Percentiles rank a stretch among this genome's conserved stretches.
These are phyloP conservation scores for Dysphania ambrosioides DNA, from an alignment of 148 eudicot genomes.

Conservation along the genomic window DNA sequence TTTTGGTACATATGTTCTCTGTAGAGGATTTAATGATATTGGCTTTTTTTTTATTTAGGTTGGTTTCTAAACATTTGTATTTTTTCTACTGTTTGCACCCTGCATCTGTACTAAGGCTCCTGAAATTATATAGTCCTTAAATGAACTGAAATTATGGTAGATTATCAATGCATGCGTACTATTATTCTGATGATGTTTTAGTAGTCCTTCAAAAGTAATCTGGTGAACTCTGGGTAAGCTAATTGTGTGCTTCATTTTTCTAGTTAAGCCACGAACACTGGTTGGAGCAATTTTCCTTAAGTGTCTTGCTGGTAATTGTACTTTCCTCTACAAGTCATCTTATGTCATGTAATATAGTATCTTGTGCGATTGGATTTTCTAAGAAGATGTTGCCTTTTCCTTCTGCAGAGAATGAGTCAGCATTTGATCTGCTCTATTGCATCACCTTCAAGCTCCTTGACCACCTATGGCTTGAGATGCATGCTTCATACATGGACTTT, in stretches of 20 bases:
- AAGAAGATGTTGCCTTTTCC: neutral
- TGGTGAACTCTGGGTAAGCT: slow-evolving; percentile 1
- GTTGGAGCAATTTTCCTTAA: slow-evolving; percentile 85
- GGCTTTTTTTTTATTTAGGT: neutral
- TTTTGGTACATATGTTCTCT: neutral
- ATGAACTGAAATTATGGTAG: neutral
- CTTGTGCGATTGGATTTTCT: slow-evolving; percentile 2
- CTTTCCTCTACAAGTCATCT: neutral
- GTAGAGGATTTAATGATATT: neutral
- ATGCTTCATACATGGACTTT: slow-evolving; percentile 98
- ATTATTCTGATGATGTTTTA: neutral
- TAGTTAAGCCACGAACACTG: slow-evolving; percentile 74
- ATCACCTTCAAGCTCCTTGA: slow-evolving; percentile 92
- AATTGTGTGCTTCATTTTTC: slow-evolving; percentile 19
- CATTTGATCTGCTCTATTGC: slow-evolving; percentile 91
- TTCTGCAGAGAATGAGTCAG: slow-evolving; percentile 74
- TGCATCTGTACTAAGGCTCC: neutral
- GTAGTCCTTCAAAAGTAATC: neutral
- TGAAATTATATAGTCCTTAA: neutral
- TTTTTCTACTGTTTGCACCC: neutral
- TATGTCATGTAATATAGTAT: neutral
- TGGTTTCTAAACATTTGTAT: neutral
- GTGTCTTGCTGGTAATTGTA: slow-evolving; percentile 64
- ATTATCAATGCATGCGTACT: neutral
- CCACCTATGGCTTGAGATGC: slow-evolving; percentile 91